phyloP scores from a whole-genome alignment of 106 monocot genomes.

The Agapanthus africanus region DNA sequence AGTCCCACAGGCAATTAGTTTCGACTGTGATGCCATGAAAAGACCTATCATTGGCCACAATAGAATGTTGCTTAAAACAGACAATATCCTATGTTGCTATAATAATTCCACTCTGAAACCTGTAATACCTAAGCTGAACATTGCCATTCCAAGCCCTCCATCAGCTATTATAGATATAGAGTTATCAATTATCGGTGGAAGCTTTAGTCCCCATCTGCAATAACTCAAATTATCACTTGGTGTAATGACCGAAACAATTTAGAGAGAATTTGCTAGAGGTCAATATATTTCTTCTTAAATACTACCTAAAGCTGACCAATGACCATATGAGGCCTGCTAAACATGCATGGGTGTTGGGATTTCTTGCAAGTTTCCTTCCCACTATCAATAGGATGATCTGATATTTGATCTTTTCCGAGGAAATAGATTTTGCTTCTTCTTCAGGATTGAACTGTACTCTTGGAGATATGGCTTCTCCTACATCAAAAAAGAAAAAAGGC shows the following conservation, averaged over 20 bases:
- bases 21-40: slow-evolving; percentile 63
- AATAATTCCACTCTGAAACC: background rate
- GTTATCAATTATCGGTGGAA: slow-evolving; percentile 48
- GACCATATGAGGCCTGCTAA: slow-evolving; percentile 64
- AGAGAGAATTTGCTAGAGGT: background rate
- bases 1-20: slow-evolving; percentile 55
- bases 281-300: background rate
- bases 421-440: slow-evolving; percentile 10
- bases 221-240: background rate
- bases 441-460: slow-evolving; percentile 13
- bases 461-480: slow-evolving; percentile 26
- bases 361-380: slow-evolving; percentile 49
- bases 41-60: slow-evolving; percentile 46
- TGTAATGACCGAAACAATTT: background rate
- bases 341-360: slow-evolving; percentile 65
- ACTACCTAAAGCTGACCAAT: slow-evolving; percentile 66
- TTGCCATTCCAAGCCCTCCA: slow-evolving; percentile 84
- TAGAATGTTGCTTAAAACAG: background rate
- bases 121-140: slow-evolving; percentile 78
- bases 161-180: slow-evolving; percentile 60
- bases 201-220: slow-evolving; percentile 55
- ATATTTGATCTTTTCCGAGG: slow-evolving; percentile 7
- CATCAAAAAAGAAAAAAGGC: background rate
- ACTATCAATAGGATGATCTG: slow-evolving; percentile 26
- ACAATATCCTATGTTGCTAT: background rate